These are phyloP conservation scores for Pleurotus platypus DNA, from an alignment of 768 basidiomycete species.

Conservation along the genomic window DNA sequence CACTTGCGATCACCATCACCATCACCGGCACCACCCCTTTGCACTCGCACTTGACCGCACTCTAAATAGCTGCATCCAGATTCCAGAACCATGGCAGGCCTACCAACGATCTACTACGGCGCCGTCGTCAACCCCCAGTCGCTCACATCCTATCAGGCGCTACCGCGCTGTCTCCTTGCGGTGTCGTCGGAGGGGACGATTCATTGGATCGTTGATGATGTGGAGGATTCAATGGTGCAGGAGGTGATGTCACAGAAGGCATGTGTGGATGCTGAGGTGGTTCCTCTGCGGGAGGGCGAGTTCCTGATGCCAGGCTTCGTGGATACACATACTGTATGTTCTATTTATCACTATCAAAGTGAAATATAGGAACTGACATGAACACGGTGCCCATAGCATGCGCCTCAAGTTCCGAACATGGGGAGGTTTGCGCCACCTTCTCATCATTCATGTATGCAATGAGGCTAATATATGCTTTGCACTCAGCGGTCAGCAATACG, in stretches of 20 bases:
- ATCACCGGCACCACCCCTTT: background rate
- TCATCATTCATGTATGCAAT: background rate
- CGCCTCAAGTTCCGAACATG: constrained; percentile 74
- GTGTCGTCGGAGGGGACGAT: constrained; percentile 53
- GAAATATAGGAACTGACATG: background rate
- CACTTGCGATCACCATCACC: background rate
- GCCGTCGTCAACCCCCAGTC: constrained; percentile 44
- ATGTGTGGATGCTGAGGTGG: constrained; percentile 36
- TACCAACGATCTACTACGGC: constrained; percentile 42
- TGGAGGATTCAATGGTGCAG: constrained; percentile 42
- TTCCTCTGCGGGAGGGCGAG: constrained; percentile 44
- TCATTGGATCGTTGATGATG: constrained; percentile 67
- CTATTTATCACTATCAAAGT: background rate
- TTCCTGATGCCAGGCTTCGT: constrained; percentile 87
- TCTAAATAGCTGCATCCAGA: background rate
- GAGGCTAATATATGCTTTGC: constrained; percentile 1
- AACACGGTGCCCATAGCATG: constrained; percentile 47
- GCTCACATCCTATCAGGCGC: constrained; percentile 30
- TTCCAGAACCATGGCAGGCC: constrained; percentile 16
- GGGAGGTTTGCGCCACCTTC: constrained; percentile 44
- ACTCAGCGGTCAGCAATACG: constrained; percentile 73
- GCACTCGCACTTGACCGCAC: background rate
- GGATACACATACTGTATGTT: constrained; percentile 85
- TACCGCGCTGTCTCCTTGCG: constrained; percentile 44
- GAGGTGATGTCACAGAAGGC: constrained; percentile 51